Evolutionary conservation across 345 rosid species (phyloP), one percentile per base, ranked within the genome.

Genomic region (Populus euphratica): DNA sequence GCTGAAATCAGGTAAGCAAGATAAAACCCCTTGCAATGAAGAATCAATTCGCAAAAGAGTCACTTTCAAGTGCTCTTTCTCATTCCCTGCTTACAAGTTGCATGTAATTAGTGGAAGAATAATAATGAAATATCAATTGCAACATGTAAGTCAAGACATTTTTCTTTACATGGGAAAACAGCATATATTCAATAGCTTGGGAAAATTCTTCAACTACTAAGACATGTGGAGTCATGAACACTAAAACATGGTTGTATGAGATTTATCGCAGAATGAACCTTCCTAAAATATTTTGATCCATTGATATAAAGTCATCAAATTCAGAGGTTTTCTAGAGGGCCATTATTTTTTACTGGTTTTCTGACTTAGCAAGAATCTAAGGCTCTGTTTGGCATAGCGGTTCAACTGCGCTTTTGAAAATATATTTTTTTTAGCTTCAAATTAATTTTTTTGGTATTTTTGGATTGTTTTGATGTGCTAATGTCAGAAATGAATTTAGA

Each of bases 1-100:
- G 81, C 85, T 90, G 88, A 96, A 96, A 90, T 96, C 97, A 86
- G 98, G 98, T 86, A 96, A 90, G 90, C 99, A 96, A 76, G 97
- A 96, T 77, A 92, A 88, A 87, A 92, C 97, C 82, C 99, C 99
- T 89, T 90, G 98, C 96, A 96, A 72, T 69, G 96, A 87, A 25
- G 99, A 93, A 86, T 93, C 91, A 83, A 96, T 93, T 74, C 98
- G 99, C 88, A 96, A 74, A 86, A 96, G 96, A 75, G 99, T 93
- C 89, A 92, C 97, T 86, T 96, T 96, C 88, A 96, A 86, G 91
- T 92, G 97, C 80, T 89, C 93, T 88, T 96, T 96, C 89, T 96
- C 98, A 64, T 87, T 90, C 78, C 98, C 99, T 96, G 99, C 79
- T 81, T 75, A 79, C 31, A 86, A 80, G 72, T 77, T 69, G 68